These are phyloP conservation scores for Pseudocercospora ulei DNA, from an alignment of 2,329 filamentous ascomycete species.

Conservation along the genomic window DNA sequence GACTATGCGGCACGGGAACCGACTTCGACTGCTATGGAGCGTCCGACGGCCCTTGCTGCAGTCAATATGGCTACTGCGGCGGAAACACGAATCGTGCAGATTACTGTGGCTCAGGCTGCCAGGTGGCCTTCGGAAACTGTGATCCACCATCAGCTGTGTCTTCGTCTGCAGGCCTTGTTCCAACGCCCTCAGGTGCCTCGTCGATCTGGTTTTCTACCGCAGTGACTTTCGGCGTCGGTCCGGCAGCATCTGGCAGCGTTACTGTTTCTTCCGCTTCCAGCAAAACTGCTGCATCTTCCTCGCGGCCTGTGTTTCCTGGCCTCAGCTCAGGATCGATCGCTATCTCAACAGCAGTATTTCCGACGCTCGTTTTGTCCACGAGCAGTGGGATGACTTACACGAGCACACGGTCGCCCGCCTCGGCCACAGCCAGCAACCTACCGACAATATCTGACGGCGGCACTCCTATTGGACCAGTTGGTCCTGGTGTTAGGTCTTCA, in stretches of 20 bases:
- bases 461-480: background rate
- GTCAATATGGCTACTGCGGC: constrained; percentile 19
- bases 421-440: background rate
- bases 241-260: constrained; percentile 1
- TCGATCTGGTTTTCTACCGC: constrained; percentile 1
- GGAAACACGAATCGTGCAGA: constrained; percentile 4
- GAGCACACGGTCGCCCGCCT: constrained; percentile 4
- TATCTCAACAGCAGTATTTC: constrained; percentile 3
- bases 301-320: too few species aligned
- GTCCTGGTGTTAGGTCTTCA: background rate
- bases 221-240: background rate
- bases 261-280: background rate
- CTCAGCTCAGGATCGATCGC: background rate
- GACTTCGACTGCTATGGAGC: constrained; percentile 10
- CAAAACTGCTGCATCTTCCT: background rate
- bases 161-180: background rate
- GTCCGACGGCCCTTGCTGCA: constrained; percentile 9
- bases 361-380: background rate
- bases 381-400: constrained; percentile 9
- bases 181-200: background rate
- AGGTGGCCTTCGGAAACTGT: constrained; percentile 9
- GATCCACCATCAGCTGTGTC: constrained; percentile 1
- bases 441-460: constrained; percentile 1
- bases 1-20: constrained; percentile 3
- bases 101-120: constrained; percentile 17